Evolutionary conservation across 352 stramenopile species (phyloP), one percentile per base, ranked within the genome.

Genomic region (Achlya hypogyna): DNA sequence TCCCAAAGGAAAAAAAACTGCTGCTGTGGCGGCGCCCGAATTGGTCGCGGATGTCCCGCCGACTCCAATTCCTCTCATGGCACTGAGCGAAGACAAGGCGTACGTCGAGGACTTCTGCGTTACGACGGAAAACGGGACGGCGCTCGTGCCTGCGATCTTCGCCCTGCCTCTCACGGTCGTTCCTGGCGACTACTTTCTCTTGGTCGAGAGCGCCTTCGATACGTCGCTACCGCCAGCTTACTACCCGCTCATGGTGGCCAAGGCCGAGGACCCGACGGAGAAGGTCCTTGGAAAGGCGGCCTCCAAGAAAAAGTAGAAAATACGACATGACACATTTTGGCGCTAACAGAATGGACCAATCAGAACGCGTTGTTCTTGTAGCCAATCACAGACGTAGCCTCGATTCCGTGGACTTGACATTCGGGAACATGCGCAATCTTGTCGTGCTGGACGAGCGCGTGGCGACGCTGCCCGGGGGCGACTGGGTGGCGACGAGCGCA

Each of bases 281-380:
- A 58, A 58, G 23, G 23, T 16, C 27, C 9, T 5, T n/a, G 16
- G 18, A 23, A 63, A 63, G 53, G 28, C 27, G n/a, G 53, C 23
- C 4, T 22, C 38, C 1, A 65, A 65, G 59, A 65, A 65, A 40
- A 65, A 65, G 23, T 65, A 65, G 16, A 54, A 34, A 54, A 54
- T 54, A 16, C 29, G n/a, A n/a, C n/a, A n/a, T n/a, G n/a, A n/a
- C n/a, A n/a, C n/a, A n/a, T n/a, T n/a, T n/a, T 49, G 42, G 22
- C 22, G 42, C 22, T 49, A 49, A 20, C 18, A 49, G 22, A 20
- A 20, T 49, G 42, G 22, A 49, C 42, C 42, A 49, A 49, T 49
- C 42, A 49, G 22, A 49, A 20, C 18, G 22, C 18, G 42, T 49
- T 49, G 42, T 49, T 49, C 42, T 16, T 42, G 6, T 14, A 42